phyloP scores from a whole-genome alignment of 768 basidiomycete genomes.

The Amanita thiersii region DNA sequence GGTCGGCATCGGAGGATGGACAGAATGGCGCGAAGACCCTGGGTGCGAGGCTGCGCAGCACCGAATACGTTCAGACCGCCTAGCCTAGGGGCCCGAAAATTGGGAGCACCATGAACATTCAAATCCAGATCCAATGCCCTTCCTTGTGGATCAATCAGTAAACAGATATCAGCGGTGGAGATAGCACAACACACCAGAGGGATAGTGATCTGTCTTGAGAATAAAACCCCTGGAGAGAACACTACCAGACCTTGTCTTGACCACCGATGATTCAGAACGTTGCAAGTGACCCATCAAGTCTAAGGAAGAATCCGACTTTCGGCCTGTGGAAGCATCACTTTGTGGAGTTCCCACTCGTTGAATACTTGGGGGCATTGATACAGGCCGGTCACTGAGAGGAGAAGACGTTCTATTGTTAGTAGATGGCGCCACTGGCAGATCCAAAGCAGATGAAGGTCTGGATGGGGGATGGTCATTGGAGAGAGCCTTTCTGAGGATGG shows the following conservation, averaged over 20 bases:
- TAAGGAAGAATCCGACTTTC: constrained; percentile 24
- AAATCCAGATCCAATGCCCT: constrained; percentile 87
- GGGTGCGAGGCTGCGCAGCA: constrained; percentile 89
- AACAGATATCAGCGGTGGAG: neutral
- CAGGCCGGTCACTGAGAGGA: constrained; percentile 4
- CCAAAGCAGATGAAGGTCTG: constrained; percentile 5
- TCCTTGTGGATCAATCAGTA: constrained; percentile 32
- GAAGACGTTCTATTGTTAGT: neutral
- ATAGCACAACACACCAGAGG: constrained; percentile 43
- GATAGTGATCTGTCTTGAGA: constrained; percentile 88
- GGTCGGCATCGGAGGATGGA: constrained; percentile 76
- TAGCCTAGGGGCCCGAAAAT: constrained; percentile 79
- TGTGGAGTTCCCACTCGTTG: constrained; percentile 6
- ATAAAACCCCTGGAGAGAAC: constrained; percentile 87
- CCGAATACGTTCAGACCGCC: constrained; percentile 88
- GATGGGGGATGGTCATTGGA: neutral
- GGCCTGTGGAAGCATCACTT: constrained; percentile 11
- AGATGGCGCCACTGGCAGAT: neutral
- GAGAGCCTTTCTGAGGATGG: neutral
- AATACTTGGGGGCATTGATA: neutral
- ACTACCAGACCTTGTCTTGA: constrained; percentile 76
- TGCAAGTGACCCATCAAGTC: constrained; percentile 59
- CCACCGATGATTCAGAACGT: constrained; percentile 63
- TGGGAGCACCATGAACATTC: constrained; percentile 90
- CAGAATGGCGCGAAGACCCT: constrained; percentile 85